Base-by-base conservation (phyloP, 148 eudicot species). In the Arctostaphylos glauca region DNA sequence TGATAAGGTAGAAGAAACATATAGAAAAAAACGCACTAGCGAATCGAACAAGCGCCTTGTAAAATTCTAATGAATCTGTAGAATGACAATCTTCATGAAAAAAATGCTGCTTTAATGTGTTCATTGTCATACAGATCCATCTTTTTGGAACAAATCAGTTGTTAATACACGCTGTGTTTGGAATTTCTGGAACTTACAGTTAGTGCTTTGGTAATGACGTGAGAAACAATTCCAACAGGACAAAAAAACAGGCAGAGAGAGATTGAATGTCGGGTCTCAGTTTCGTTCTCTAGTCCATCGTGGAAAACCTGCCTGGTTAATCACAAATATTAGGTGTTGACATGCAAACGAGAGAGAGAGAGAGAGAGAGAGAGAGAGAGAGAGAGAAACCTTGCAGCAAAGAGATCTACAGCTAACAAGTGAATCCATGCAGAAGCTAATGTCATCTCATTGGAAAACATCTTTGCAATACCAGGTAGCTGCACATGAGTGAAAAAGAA, bases 381-480 rank as follows among this genome's bases (percentile, higher is more conserved):
- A 77, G 80, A 84, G 54, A 77, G 59, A 80, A 78, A 95, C 98
- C 99, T 93, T 76, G 99, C 99, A 78, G 98, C 94, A 85, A 91
- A 96, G 81, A 96, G 97, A 88, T 96, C 99, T 0, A 96, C 92
- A 46, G 88, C 91, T 82, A 94, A 83, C 77, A 94, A 83, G 86
- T 96, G 99, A 89, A 94, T 92, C 99, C 99, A 96, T 47, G 98
- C 98, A 5, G 99, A 96, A 73, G 99, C 97, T 84, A 96, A 83
- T 3, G 99, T 94, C 97, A 93, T 89, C 84, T 96, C 98, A 83
- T 71, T 94, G 18, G 98, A 87, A 84, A 96, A 96, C 99, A 96
- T 90, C 89, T 92, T 91, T 62, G 95, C 93, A 73, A 96, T 94
- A 23, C 98, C 95, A 74, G 92, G 84, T 50, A 94, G 87, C 99